Evolutionary conservation across 2,329 filamentous ascomycete species (phyloP), one percentile per base, ranked within the genome.

Genomic region (Botrytis sinoallii): DNA sequence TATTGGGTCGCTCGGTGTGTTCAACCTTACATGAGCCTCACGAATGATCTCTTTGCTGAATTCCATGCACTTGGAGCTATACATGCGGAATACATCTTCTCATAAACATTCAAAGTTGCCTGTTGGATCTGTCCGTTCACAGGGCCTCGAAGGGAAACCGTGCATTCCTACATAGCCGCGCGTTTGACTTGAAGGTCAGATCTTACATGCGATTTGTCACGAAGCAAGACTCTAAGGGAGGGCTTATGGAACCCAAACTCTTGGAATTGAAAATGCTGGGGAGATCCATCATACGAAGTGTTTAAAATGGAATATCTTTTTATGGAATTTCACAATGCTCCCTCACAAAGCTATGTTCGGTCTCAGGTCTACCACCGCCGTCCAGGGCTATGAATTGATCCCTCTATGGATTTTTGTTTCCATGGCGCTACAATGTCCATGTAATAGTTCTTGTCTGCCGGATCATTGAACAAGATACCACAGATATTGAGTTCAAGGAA

Each of bases 281-380:
- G 6, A 4, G 1, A 18, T 44, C 1, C 1, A 12, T 5, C 4
- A 29, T 20, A 20, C 2, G 25, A 22, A 29, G 18, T 3, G 14
- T 32, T n/a, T 1, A n/a, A 1, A 61, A 44, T 44, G 22, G 29
- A 6, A 2, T 35, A 1, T 6, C 1, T 16, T n/a, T 10, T 20
- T 10, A n/a, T 25, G 44, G 1, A 12, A 38, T 20, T 10, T 22
- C 14, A 46, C 14, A 12, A n/a, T 52, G 44, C 0, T 3, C 32
- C 8, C 18, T 38, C 32, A 29, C n/a, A n/a, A n/a, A n/a, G 22
- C 9, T n/a, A 3, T 16, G 22, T 52, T 38, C 32, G 16, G 48
- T 29, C 20, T 4, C 25, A 38, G 22, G 14, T 67, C 44, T 38
- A 48, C 6, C 48, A 38, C 42, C 64, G 16, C 20, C 4, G 32